phyloP scores from a whole-genome alignment of 2,329 filamentous ascomycete species.

The Colletotrichum sp. region DNA sequence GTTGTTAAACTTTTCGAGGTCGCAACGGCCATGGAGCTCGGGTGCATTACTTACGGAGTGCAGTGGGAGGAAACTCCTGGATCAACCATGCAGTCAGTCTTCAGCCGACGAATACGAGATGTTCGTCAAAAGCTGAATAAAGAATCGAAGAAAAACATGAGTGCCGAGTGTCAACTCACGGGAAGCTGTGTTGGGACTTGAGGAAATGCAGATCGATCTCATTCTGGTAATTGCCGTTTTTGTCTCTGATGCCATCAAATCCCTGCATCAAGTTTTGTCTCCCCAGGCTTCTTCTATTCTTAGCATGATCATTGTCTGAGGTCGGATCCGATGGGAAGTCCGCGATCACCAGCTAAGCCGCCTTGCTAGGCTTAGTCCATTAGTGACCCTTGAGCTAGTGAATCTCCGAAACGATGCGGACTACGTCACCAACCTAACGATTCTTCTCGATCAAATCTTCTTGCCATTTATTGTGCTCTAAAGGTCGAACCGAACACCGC shows the following conservation, averaged over 20 bases:
- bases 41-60: neutral
- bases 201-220: neutral
- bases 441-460: neutral
- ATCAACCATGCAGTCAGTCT: neutral
- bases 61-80: neutral
- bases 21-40: neutral
- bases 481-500: neutral
- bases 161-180: neutral
- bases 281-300: neutral
- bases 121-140: neutral
- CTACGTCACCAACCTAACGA: conserved; percentile 45
- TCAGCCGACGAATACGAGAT: neutral
- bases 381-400: conserved; percentile 61
- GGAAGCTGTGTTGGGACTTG: neutral
- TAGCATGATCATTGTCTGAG: neutral
- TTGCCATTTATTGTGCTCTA: neutral
- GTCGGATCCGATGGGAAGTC: neutral
- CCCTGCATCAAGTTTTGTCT: neutral
- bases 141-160: neutral
- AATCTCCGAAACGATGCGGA: conserved; percentile 55
- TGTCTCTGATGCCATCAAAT: neutral
- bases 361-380: conserved; percentile 40
- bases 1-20: neutral
- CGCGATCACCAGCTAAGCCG: neutral
- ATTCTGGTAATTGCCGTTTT: neutral